Conservation (phyloP, 2,329 filamentous ascomycete genomes). For the Penicillium expansum region DNA sequence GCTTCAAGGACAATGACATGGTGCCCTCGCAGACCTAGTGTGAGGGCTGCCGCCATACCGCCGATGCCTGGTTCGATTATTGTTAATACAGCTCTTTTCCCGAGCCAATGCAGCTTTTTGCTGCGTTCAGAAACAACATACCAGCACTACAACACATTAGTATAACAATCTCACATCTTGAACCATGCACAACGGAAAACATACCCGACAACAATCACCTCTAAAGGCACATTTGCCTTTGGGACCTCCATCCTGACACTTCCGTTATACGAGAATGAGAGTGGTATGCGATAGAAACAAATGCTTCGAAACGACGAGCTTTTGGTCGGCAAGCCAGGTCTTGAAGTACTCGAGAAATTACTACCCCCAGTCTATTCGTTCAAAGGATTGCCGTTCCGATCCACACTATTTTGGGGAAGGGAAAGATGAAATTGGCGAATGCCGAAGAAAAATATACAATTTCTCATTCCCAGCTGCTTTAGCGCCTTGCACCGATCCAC, state of each 20-base stretch:
- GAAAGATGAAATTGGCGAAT: not conserved
- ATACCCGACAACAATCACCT: conserved; percentile 38
- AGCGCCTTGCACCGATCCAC: not conserved
- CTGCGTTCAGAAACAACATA: conserved; percentile 16
- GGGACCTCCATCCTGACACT: conserved; percentile 19
- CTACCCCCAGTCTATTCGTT: not conserved
- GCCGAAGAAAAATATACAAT: not conserved
- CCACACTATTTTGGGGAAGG: not conserved
- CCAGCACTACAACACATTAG: conserved; percentile 26
- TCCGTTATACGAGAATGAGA: not conserved
- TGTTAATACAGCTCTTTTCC: not conserved
- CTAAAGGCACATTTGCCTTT: conserved; percentile 29
- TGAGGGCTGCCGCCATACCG: conserved; percentile 37
- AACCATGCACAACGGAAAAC: conserved; percentile 6
- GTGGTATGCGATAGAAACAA: not conserved
- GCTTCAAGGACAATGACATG: conserved; percentile 34
- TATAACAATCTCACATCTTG: not conserved
- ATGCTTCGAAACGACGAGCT: not conserved
- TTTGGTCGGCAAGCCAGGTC: not conserved
- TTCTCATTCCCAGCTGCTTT: not conserved
- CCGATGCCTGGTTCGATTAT: conserved; percentile 30
- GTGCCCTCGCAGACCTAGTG: conserved; percentile 35
- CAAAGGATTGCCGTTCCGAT: not conserved
- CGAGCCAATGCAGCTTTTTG: not conserved
- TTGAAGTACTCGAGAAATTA: not conserved